phyloP scores from a whole-genome alignment of 352 stramenopile genomes.

The Pythium rhizo-oryzae region DNA sequence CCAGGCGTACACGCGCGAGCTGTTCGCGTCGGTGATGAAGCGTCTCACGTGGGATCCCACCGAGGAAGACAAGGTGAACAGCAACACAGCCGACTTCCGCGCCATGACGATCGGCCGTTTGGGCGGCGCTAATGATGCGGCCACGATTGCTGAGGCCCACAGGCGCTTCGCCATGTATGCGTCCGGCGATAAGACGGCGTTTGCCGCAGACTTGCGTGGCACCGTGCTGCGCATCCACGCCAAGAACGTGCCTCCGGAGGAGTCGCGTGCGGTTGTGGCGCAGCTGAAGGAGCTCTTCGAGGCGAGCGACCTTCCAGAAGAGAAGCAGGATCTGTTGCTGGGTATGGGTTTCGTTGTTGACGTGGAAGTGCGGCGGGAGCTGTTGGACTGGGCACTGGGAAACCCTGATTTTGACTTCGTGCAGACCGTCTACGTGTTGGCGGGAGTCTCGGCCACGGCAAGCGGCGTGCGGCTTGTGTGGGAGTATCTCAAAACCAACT shows the following conservation, averaged over 20 bases:
- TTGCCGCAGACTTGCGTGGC: conserved; percentile 71
- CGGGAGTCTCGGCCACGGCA: conserved; percentile 28
- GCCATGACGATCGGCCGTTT: conserved; percentile 58
- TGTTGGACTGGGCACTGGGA: conserved; percentile 59
- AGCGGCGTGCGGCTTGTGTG: conserved; percentile 41
- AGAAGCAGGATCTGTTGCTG: conserved; percentile 62
- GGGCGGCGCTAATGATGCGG: conserved; percentile 48
- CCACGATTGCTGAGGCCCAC: conserved; percentile 54
- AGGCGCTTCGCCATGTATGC: conserved; percentile 60
- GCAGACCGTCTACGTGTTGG: conserved; percentile 42
- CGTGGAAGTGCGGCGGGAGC: conserved; percentile 46
- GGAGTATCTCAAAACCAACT: conserved; percentile 69
- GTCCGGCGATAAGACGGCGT: conserved; percentile 38
- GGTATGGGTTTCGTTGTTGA: conserved; percentile 57
- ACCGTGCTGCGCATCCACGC: no score
- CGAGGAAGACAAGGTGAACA: conserved; percentile 25
- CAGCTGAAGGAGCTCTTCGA: conserved; percentile 67
- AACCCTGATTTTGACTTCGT: conserved; percentile 32
- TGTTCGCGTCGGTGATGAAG: conserved; percentile 58
- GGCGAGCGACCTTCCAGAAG: conserved; percentile 61
- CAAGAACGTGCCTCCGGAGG: conserved; percentile 7
- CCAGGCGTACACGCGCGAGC: conserved; percentile 52
- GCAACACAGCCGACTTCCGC: conserved; percentile 53
- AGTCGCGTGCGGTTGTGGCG: conserved; percentile 34
- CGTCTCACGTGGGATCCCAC: conserved; percentile 54